phyloP scores from a whole-genome alignment of 225 moss, liverwort and hornwort genomes.

The Pseudoscleropodium purum region DNA sequence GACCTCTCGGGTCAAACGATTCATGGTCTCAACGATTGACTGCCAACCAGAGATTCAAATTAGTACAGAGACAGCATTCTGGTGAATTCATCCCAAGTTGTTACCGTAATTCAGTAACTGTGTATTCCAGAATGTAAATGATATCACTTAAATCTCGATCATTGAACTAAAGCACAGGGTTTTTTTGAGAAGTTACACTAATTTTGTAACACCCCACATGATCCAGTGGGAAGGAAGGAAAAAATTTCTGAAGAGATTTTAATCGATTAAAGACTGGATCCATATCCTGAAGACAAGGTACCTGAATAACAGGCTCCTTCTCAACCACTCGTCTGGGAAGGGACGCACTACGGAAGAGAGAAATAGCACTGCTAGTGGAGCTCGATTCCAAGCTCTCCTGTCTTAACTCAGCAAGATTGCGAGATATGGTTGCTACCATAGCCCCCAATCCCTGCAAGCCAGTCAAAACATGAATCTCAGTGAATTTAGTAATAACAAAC shows the following conservation, averaged over 20 bases:
- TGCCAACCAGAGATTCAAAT: background rate
- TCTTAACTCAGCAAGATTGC: slow-evolving; percentile 37
- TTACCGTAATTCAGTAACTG: background rate
- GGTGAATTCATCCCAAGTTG: background rate
- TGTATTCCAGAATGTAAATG: background rate
- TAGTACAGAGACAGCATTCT: background rate
- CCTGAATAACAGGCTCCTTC: slow-evolving; percentile 57
- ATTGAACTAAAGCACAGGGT: background rate
- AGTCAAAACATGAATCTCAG: background rate
- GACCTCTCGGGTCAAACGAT: slow-evolving; percentile 38
- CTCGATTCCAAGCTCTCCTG: slow-evolving; percentile 17
- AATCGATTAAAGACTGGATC: background rate
- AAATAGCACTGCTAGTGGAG: slow-evolving; percentile 6
- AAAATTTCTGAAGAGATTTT: background rate
- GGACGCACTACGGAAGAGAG: slow-evolving; percentile 21
- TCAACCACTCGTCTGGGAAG: slow-evolving; percentile 45
- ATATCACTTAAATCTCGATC: background rate
- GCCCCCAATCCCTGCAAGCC: background rate
- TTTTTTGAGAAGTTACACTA: background rate
- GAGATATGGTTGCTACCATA: background rate
- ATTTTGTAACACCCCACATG: background rate
- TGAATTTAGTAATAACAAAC: background rate
- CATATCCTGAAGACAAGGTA: background rate
- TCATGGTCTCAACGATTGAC: slow-evolving; percentile 50
- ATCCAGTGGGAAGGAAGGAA: background rate